Evolutionary conservation across 1,139 yeast species (phyloP).

Genomic region (Yamadazyma songkhlaensis): DNA sequence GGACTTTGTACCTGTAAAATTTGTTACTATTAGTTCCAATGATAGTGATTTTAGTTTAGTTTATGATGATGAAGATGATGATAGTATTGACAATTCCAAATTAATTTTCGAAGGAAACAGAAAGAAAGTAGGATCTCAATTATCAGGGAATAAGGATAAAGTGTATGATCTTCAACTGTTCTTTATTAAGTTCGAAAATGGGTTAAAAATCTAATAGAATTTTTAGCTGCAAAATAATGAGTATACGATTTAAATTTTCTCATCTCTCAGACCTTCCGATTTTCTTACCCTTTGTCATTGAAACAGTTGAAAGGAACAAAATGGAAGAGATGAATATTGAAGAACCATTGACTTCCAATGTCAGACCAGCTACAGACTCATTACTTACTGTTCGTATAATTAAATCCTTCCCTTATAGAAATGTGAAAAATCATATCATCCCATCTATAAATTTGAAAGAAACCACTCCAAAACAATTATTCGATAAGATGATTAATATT

Average conservation of each 20-base stretch:
- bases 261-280: slow-evolving; percentile 3
- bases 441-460: slow-evolving; percentile 68
- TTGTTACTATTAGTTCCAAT: slow-evolving; percentile 11
- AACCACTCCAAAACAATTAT: slow-evolving; percentile 64
- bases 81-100: slow-evolving; percentile 19
- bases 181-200: slow-evolving; percentile 21
- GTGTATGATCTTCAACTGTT: slow-evolving; percentile 27
- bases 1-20: slow-evolving; percentile 14
- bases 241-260: slow-evolving; percentile 10
- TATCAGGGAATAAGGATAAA: slow-evolving; percentile 21
- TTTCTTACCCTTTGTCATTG: no score
- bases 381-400: slow-evolving; percentile 80
- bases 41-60: slow-evolving; percentile 17
- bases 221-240: slow-evolving; percentile 9
- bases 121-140: slow-evolving; percentile 20
- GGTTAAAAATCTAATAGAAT: slow-evolving; percentile 12
- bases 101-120: slow-evolving; percentile 26
- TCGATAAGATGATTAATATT: slow-evolving; percentile 41
- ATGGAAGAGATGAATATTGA: slow-evolving; percentile 21
- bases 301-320: background rate
- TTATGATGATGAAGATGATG: slow-evolving; percentile 14
- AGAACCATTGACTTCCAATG: slow-evolving; percentile 66
- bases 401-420: slow-evolving; percentile 90
- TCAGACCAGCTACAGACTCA: slow-evolving; percentile 67
- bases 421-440: slow-evolving; percentile 77